A percentile compares a stretch with the other conserved stretches of the same genome.
phyloP scores from a whole-genome alignment of 306 rosid species.

The Morella rubra region DNA sequence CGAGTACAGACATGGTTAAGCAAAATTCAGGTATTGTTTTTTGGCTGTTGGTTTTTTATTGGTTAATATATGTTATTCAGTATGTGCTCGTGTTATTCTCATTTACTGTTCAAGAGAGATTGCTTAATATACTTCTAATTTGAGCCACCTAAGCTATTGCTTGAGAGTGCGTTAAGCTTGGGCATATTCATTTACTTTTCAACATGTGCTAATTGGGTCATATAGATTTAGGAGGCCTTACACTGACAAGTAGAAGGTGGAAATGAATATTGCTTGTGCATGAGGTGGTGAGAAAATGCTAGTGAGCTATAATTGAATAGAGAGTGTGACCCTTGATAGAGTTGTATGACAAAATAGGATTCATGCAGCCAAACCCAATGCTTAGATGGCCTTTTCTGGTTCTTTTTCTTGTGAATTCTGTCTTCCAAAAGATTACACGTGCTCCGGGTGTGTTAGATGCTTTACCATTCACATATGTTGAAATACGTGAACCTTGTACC shows the following conservation, averaged over 20 bases:
- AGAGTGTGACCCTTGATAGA: background rate
- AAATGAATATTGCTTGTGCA: background rate
- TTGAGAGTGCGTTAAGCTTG: background rate
- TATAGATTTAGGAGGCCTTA: background rate
- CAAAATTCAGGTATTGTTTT: constrained; percentile 74
- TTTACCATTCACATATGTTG: background rate
- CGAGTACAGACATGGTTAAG: constrained; percentile 79
- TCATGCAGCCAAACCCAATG: background rate
- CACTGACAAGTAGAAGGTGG: background rate
- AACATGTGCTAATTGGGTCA: background rate
- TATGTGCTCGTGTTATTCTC: background rate
- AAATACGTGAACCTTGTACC: background rate
- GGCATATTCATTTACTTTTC: background rate
- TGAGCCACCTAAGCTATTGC: background rate
- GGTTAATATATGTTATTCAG: background rate
- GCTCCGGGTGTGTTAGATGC: background rate
- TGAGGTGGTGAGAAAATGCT: background rate
- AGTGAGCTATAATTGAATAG: background rate
- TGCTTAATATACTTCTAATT: background rate
- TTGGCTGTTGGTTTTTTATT: constrained; percentile 18
- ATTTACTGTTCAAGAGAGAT: background rate
- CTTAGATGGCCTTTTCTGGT: background rate
- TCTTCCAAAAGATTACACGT: background rate
- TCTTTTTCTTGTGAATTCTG: background rate
- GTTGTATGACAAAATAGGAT: background rate